Base-by-base conservation (phyloP, 352 stramenopile genomes). In the Phytopythium delawarense region DNA sequence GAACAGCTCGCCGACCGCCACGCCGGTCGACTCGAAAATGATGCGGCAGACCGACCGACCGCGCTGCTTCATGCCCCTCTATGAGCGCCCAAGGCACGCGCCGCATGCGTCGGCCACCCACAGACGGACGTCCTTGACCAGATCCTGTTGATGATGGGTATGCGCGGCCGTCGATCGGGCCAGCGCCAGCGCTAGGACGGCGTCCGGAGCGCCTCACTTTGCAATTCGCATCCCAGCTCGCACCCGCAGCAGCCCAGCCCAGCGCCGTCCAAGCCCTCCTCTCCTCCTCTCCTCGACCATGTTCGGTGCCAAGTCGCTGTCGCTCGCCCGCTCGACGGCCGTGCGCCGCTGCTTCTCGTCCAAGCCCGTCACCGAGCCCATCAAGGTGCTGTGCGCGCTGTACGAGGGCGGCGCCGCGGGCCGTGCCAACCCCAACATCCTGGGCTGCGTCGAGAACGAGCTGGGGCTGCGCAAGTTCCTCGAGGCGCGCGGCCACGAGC, bases 401-500 rank as follows among this genome's bases (percentile, higher is more conserved):
- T 75, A 75, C 64, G 68, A 75, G 35, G 68, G 68, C 30, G 68
- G 68, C 16, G 64, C 70, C 40, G 21, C 23, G 34, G 69, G 64
- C 59, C 61, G 61, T 23, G 45, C 59, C 56, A 75, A 75, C 57
- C 68, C 68, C 13, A 57, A 75, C 32, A 71, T 81, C 60, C 61
- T 75, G 28, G 73, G 73, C 59, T 81, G 73, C 56, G 73, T 79
- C 28, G 67, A 74, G 58, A 74, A 74, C 54, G 71, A 78, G 59
- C 50, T 81, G 48, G 73, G 73, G 2, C 60, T 81, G 61, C 73
- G 71, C 55, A 57, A 77, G 66, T 78, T 78, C 66, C 65, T 79
- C 15, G 73, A 81, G 63, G 60, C 66, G 39, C 64, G 69, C 44
- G 73, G 73, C n/a, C 70, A 79, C 63, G 63, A 73, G 54, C 62